Percentiles rank a stretch among this genome's conserved stretches.
These are phyloP conservation scores for Stagonosporopsis cucurbitacearum DNA, from an alignment of 2,329 filamentous ascomycete genomes.

Conservation along the genomic window DNA sequence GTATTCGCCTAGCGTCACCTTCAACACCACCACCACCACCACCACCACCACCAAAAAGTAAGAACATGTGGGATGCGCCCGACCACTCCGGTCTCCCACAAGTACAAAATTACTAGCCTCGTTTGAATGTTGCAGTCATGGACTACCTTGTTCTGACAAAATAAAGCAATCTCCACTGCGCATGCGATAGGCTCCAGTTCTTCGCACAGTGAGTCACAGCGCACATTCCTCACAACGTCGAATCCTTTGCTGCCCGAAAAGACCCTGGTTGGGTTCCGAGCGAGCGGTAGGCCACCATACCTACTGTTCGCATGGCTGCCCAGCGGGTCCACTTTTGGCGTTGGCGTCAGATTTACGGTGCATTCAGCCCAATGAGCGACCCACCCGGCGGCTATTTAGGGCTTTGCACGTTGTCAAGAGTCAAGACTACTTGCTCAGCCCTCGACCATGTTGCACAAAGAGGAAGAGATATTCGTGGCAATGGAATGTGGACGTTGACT, in stretches of 20 bases:
- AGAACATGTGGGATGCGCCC: constrained; percentile 29
- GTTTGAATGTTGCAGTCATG: background rate
- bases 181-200: constrained; percentile 11
- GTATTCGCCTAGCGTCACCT: constrained; percentile 22
- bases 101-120: background rate
- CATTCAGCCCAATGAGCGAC: constrained; percentile 30
- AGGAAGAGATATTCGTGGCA: constrained; percentile 10
- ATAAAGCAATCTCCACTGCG: constrained; percentile 8
- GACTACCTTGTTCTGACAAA: constrained; percentile 18
- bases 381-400: constrained; percentile 34
- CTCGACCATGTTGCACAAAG: constrained; percentile 4
- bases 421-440: constrained; percentile 10
- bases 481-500: constrained; percentile 10
- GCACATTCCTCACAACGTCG: constrained; percentile 12
- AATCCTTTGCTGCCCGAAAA: constrained; percentile 34
- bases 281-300: constrained; percentile 21
- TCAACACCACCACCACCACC: constrained; percentile 11
- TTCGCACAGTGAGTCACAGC: constrained; percentile 31
- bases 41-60: constrained; percentile 15
- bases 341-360: constrained; percentile 23
- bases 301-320: constrained; percentile 37
- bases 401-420: constrained; percentile 13
- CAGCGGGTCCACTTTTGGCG: constrained; percentile 35
- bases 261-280: constrained; percentile 34
- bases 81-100: constrained; percentile 1